A percentile compares a stretch with the other conserved stretches of the same genome.
phyloP scores from a whole-genome alignment of 2,329 filamentous ascomycete species.

The Xylaria multiplex region DNA sequence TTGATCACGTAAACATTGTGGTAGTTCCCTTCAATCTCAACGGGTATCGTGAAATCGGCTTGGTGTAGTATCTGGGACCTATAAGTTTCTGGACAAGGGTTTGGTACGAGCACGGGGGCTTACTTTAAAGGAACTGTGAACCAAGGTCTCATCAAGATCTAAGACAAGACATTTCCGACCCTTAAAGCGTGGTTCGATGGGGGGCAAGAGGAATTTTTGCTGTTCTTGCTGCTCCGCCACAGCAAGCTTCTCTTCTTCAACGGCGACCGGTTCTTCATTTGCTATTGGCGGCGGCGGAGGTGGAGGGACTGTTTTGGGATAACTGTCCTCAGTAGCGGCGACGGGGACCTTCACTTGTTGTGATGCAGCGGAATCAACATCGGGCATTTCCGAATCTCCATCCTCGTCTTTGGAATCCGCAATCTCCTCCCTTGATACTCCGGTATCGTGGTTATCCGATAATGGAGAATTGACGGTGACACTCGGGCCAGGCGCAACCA shows the following conservation, averaged over 20 bases:
- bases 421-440: conserved; percentile 47
- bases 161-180: conserved; percentile 94
- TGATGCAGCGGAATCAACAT: conserved; percentile 65
- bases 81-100: conserved; percentile 13
- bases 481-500: conserved; percentile 51
- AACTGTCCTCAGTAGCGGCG: conserved; percentile 52
- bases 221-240: conserved; percentile 58
- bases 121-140: conserved; percentile 99
- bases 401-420: conserved; percentile 59
- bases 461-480: conserved; percentile 56
- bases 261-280: conserved; percentile 46
- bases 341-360: conserved; percentile 51
- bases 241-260: conserved; percentile 55
- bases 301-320: conserved; percentile 56
- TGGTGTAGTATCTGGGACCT: conserved; percentile 86
- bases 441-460: conserved; percentile 50
- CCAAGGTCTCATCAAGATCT: conserved; percentile 94
- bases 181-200: conserved; percentile 79
- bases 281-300: conserved; percentile 58
- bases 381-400: conserved; percentile 74
- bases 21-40: conserved; percentile 98
- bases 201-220: conserved; percentile 81
- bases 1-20: conserved; percentile 99
- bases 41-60: conserved; percentile 98
- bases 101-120: conserved; percentile 35